Evolutionary conservation across 495 filamentous ascomycete genomes (phyloP).

Genomic region (Mycothermus thermophilus): DNA sequence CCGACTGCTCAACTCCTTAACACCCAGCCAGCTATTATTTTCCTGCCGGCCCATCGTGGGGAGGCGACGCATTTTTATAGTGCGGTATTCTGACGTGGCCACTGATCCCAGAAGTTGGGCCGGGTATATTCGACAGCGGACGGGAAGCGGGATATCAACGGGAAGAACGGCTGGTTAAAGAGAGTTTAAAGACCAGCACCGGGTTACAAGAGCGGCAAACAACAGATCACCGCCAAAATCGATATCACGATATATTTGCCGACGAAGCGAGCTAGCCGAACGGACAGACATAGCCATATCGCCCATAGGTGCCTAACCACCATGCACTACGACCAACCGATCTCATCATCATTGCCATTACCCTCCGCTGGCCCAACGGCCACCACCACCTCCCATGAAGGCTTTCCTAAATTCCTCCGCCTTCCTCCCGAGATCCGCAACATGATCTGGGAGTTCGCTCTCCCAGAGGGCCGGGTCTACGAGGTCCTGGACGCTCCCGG

Average conservation of each 20-base stretch:
- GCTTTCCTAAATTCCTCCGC: slow-evolving; percentile 17
- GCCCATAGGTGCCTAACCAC: slow-evolving; percentile 5
- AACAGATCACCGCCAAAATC: too few species aligned
- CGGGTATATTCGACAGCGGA: slow-evolving; percentile 17
- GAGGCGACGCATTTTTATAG: slow-evolving; percentile 15
- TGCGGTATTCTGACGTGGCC: slow-evolving; percentile 16
- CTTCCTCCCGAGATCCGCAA: slow-evolving; percentile 26
- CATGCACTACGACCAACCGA: slow-evolving; percentile 15
- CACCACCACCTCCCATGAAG: slow-evolving; percentile 12
- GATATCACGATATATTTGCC: too few species aligned
- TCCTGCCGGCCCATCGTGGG: slow-evolving; percentile 15
- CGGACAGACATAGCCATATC: too few species aligned
- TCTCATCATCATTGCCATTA: too few species aligned
- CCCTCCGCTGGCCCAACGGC: slow-evolving; percentile 12
- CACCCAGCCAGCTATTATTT: slow-evolving; percentile 16
- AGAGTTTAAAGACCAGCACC: slow-evolving; percentile 5
- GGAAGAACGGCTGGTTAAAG: slow-evolving; percentile 6
- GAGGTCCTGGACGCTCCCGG: slow-evolving; percentile 35
- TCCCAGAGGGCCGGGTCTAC: slow-evolving; percentile 34
- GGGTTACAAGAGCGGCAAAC: slow-evolving; percentile 6
- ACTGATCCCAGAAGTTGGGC: slow-evolving; percentile 15
- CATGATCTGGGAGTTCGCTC: slow-evolving; percentile 32
- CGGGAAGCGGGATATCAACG: slow-evolving; percentile 10
- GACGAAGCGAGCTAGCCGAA: too few species aligned
- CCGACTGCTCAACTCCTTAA: slow-evolving; percentile 9